Conservation (phyloP, 192 early-diverging fungal genomes). For the Backusella westeae region DNA sequence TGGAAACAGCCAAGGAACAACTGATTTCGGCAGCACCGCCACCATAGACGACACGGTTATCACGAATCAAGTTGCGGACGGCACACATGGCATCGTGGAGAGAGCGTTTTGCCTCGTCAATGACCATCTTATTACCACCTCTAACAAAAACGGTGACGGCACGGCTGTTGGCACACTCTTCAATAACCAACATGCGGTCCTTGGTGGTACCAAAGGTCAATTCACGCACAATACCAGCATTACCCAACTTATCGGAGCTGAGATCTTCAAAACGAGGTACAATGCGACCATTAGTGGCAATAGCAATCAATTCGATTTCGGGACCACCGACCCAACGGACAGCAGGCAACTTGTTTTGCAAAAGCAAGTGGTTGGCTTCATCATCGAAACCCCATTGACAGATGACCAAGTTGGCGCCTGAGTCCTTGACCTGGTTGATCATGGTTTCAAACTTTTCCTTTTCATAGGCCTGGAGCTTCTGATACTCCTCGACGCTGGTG, state of each 20-base stretch:
- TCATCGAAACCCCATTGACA: conserved; percentile 99
- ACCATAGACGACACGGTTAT: conserved; percentile 99
- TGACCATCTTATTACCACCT: conserved; percentile 99
- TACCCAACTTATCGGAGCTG: conserved; percentile 81
- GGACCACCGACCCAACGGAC: conserved; percentile 99
- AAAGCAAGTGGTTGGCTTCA: conserved; percentile 97
- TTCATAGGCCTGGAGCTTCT: conserved; percentile 96
- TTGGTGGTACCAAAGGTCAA: conserved; percentile 96
- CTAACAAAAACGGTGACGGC: conserved; percentile 68
- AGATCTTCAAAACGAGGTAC: conserved; percentile 99
- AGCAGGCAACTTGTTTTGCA: conserved; percentile 96
- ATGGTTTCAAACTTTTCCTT: conserved; percentile 95
- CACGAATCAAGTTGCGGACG: conserved; percentile 93
- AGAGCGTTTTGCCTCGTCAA: conserved; percentile 98
- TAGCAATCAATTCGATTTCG: conserved; percentile 99
- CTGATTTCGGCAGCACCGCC: conserved; percentile 98
- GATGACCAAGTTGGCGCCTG: conserved; percentile 96
- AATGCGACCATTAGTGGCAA: conserved; percentile 99
- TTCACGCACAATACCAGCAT: conserved; percentile 93
- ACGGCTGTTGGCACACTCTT: conserved; percentile 89
- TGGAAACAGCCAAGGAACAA: conserved; percentile 92
- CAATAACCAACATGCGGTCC: conserved; percentile 99
- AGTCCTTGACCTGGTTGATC: conserved; percentile 96
- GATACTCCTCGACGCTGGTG: conserved; percentile 96
- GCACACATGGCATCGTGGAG: conserved; percentile 99